A percentile compares a stretch with the other conserved stretches of the same genome.
Evolutionary conservation across 2,329 filamentous ascomycete species (phyloP).

Genomic region (Colletotrichum echinochloae): DNA sequence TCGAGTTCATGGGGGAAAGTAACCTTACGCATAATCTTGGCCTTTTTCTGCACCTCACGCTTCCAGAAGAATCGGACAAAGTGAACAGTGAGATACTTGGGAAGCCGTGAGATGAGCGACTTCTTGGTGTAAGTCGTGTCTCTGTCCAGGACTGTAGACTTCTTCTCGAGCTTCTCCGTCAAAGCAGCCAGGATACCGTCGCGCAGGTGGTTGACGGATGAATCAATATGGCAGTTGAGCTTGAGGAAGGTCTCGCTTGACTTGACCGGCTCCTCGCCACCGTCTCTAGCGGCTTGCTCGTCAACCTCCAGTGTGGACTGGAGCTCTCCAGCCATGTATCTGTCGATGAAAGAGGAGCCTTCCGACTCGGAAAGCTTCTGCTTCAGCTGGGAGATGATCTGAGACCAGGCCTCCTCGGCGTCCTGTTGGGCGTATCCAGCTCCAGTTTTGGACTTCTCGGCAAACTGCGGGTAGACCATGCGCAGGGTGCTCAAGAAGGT

Average conservation of each 20-base stretch:
- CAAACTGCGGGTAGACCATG: slow-evolving; percentile 88
- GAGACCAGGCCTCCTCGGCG: slow-evolving; percentile 97
- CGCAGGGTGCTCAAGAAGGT: slow-evolving; percentile 86
- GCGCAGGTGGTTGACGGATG: slow-evolving; percentile 86
- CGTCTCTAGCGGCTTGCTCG: slow-evolving; percentile 80
- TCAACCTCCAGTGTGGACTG: slow-evolving; percentile 85
- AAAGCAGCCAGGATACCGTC: slow-evolving; percentile 88
- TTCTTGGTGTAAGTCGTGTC: slow-evolving; percentile 90
- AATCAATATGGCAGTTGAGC: slow-evolving; percentile 94
- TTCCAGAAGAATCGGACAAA: slow-evolving; percentile 99
- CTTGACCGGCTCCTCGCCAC: slow-evolving; percentile 76
- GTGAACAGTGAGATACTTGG: slow-evolving; percentile 96
- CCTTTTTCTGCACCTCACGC: slow-evolving; percentile 94
- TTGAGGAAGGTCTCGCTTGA: slow-evolving; percentile 86
- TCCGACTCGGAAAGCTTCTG: slow-evolving; percentile 72
- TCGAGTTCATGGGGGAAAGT: slow-evolving; percentile 95
- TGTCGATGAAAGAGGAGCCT: slow-evolving; percentile 83
- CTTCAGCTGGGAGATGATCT: slow-evolving; percentile 87
- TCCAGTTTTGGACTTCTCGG: slow-evolving; percentile 85
- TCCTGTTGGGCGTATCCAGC: slow-evolving; percentile 96
- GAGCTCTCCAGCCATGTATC: slow-evolving; percentile 88
- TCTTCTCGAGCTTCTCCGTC: slow-evolving; percentile 92
- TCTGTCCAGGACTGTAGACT: slow-evolving; percentile 79
- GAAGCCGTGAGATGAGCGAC: slow-evolving; percentile 88
- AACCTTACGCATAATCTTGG: slow-evolving; percentile 99